Evolutionary conservation across 345 rosid genomes (phyloP).

Genomic region (Heritiera littoralis): DNA sequence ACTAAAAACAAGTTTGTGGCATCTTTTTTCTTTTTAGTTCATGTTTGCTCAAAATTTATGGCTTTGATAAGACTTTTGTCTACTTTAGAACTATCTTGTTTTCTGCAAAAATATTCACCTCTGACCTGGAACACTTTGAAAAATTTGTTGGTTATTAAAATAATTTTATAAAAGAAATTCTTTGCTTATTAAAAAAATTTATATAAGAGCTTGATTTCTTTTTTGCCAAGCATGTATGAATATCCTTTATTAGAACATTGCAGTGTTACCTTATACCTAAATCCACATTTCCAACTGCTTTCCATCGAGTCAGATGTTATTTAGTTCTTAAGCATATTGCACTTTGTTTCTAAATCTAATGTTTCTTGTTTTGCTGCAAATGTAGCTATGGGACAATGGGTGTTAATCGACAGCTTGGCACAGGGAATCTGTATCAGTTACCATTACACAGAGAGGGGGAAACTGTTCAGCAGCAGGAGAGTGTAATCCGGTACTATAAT

Average conservation of each 20-base stretch:
- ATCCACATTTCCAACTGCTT: background rate
- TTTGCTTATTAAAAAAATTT: background rate
- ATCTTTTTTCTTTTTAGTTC: background rate
- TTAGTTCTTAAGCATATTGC: background rate
- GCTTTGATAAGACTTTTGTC: background rate
- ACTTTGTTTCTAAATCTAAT: background rate
- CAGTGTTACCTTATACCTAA: background rate
- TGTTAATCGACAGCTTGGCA: constrained; percentile 15
- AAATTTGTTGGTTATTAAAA: no score
- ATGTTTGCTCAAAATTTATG: background rate
- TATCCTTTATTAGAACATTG: background rate
- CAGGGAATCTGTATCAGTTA: constrained; percentile 21
- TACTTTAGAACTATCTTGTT: background rate
- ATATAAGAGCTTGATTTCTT: background rate
- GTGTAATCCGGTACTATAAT: constrained; percentile 20
- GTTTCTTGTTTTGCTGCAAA: background rate
- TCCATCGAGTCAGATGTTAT: background rate
- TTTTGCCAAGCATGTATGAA: background rate
- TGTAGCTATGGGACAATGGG: constrained; percentile 6
- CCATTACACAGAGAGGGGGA: constrained; percentile 33
- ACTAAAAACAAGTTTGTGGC: background rate
- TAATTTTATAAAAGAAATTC: background rate
- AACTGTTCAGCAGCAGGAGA: constrained; percentile 31
- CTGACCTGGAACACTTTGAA: background rate
- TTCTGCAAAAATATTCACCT: background rate